Evolutionary conservation across 129 eudicot species (phyloP), one percentile per base, ranked within the genome.

Genomic region (Calendula officinalis): DNA sequence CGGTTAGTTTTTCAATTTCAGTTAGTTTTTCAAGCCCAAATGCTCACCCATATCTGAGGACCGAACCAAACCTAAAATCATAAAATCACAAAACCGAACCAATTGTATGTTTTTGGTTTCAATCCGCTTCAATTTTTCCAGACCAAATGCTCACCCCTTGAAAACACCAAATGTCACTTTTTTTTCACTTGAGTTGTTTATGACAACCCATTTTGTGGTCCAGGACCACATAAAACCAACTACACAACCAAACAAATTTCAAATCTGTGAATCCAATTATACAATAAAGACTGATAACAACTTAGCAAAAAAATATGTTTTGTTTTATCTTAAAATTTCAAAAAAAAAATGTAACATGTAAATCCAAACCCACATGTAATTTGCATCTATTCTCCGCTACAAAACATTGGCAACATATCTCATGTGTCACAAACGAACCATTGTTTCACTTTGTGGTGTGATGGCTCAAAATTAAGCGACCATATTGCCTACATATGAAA

Each of bases 181-280:
- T 7, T 30, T 57, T 60, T 11, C 12, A 15, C 9, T 22, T 22
- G 30, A 22, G 30, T 64, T 62, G 27, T 50, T 50, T 65, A 50
- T 49, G 60, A 65, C 58, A 15, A 50, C 38, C 53, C 40, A 35
- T 51, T 48, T 4, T 53, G 22, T 67, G 30, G 45, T 41, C 9
- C 45, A 41, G 5, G 11, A 14, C 61, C 35, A 36, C 76, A 71
- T 60, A 17, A 50, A 43, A 46, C 39, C 67, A 69, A 46, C 37
- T 47, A 16, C 39, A 57, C 0, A 36, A n/a, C 4, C 56, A 54
- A 63, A 53, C 35, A 54, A 52, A 22, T 22, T 0, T 22, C 30
- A 22, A 22, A 64, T 44, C 3, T 64, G 37, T 36, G 35, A 55
- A 64, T 72, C 77, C 65, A 53, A 54, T 53, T 63, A 47, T 44